These are phyloP conservation scores for Colletotrichum sp. DNA, from an alignment of 2,329 filamentous ascomycete species.

Conservation along the genomic window DNA sequence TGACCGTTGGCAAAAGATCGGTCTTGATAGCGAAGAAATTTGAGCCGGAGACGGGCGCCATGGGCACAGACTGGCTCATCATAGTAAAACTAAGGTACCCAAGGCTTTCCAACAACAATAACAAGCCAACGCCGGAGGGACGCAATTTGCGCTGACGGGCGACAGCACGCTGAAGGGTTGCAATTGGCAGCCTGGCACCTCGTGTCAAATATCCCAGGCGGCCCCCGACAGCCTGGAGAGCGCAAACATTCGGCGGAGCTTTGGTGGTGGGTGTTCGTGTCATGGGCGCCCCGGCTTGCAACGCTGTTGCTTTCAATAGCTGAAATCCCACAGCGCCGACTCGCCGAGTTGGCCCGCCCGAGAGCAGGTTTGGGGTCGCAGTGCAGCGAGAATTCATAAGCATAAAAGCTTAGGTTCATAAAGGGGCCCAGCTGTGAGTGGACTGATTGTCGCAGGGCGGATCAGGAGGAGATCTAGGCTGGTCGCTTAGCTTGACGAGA, in stretches of 20 bases:
- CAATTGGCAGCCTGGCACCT: background rate
- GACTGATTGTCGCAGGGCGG: background rate
- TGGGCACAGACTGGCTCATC: background rate
- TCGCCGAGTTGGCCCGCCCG: background rate
- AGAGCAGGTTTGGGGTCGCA: background rate
- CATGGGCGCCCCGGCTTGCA: background rate
- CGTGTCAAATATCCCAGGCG: background rate
- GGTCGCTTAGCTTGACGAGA: background rate
- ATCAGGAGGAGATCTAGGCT: background rate
- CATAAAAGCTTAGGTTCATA: background rate
- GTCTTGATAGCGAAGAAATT: background rate
- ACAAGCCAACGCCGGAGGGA: background rate
- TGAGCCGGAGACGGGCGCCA: background rate
- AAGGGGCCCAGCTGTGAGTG: background rate
- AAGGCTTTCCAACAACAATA: background rate
- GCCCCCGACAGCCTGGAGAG: background rate
- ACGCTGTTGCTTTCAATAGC: constrained; percentile 12
- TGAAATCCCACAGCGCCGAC: background rate
- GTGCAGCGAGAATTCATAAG: background rate
- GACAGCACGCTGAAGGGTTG: background rate
- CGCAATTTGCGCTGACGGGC: background rate
- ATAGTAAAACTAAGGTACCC: background rate
- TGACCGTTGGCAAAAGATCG: background rate
- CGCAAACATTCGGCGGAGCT: background rate
- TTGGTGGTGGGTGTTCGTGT: background rate